Percentiles rank a stretch among this genome's conserved stretches.
Conservation (phyloP, 495 filamentous ascomycete genomes). For the Penicillium silybi region DNA sequence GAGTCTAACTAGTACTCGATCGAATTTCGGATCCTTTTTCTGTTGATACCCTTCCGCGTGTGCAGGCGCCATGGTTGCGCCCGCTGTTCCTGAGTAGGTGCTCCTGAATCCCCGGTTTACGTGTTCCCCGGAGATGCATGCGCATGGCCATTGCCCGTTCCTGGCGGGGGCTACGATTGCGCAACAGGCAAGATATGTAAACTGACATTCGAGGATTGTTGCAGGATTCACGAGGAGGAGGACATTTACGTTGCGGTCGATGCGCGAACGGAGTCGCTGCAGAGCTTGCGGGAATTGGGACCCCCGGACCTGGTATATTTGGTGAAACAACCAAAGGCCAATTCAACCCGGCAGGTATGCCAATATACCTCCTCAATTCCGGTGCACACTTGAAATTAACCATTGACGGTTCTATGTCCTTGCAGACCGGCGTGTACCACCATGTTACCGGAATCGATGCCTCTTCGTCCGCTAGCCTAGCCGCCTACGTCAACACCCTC, state of each 20-base stretch:
- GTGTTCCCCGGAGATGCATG: slow-evolving; percentile 31
- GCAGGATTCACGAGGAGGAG: slow-evolving; percentile 82
- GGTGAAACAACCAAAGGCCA: slow-evolving; percentile 73
- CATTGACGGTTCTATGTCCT: slow-evolving; percentile 3
- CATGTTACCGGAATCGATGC: slow-evolving; percentile 98
- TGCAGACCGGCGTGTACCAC: slow-evolving; percentile 86
- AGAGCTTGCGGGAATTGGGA: slow-evolving; percentile 82
- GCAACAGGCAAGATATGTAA: slow-evolving; percentile 1
- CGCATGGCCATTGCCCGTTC: slow-evolving; percentile 20
- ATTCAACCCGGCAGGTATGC: slow-evolving; percentile 46
- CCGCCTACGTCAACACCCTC: slow-evolving; percentile 96
- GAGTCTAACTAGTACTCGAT: neutral
- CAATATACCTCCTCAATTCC: neutral
- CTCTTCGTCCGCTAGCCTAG: slow-evolving; percentile 92
- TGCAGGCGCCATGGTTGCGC: slow-evolving; percentile 70
- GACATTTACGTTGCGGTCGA: slow-evolving; percentile 83
- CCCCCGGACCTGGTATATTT: slow-evolving; percentile 95
- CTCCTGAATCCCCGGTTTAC: slow-evolving; percentile 27
- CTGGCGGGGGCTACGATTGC: slow-evolving; percentile 2
- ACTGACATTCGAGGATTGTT: slow-evolving; percentile 18
- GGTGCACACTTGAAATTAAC: neutral
- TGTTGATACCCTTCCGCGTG: slow-evolving; percentile 14
- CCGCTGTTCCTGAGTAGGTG: slow-evolving; percentile 84
- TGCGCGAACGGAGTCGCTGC: slow-evolving; percentile 80
- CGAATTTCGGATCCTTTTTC: neutral